These are phyloP conservation scores for Amaranthus tricolor DNA, from an alignment of 179 eudicot species.

Conservation along the genomic window DNA sequence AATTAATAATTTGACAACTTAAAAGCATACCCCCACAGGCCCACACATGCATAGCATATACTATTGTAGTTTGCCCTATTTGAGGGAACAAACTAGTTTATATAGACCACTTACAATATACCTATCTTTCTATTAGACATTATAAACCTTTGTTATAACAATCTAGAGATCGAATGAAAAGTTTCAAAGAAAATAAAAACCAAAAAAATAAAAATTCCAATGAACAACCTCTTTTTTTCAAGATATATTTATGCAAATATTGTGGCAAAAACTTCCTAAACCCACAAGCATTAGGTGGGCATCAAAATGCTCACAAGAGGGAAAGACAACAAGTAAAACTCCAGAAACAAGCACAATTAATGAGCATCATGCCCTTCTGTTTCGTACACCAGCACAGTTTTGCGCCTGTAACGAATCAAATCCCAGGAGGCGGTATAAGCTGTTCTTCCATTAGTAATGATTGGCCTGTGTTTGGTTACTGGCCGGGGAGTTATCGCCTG, in stretches of 20 bases:
- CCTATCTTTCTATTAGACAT: too few relatives aligned
- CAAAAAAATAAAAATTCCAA: background rate
- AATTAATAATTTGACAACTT: too few relatives aligned
- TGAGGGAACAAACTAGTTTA: too few relatives aligned
- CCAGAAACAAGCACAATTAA: conserved; percentile 8
- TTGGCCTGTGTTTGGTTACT: background rate
- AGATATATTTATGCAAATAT: conserved; percentile 25
- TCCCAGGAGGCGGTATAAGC: background rate
- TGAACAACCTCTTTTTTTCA: background rate
- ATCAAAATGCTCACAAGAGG: conserved; percentile 34
- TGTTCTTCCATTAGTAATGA: background rate
- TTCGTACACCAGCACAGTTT: conserved; percentile 15
- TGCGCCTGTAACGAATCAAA: conserved; percentile 7
- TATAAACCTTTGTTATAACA: too few relatives aligned
- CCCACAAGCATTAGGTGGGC: conserved; percentile 33
- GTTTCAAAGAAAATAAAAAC: background rate
- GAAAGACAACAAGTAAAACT: conserved; percentile 25
- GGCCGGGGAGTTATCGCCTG: conserved; percentile 28
- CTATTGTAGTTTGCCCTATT: too few relatives aligned
- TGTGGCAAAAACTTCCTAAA: conserved; percentile 33
- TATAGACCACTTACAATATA: too few relatives aligned
- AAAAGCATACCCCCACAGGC: too few relatives aligned
- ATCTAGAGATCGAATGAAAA: conserved; percentile 6
- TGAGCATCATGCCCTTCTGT: conserved; percentile 7
- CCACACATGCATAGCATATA: too few relatives aligned